Percentiles rank a stretch among this genome's conserved stretches.
Conservation (phyloP, 805 yeast genomes). For the Pichia deserticola region DNA sequence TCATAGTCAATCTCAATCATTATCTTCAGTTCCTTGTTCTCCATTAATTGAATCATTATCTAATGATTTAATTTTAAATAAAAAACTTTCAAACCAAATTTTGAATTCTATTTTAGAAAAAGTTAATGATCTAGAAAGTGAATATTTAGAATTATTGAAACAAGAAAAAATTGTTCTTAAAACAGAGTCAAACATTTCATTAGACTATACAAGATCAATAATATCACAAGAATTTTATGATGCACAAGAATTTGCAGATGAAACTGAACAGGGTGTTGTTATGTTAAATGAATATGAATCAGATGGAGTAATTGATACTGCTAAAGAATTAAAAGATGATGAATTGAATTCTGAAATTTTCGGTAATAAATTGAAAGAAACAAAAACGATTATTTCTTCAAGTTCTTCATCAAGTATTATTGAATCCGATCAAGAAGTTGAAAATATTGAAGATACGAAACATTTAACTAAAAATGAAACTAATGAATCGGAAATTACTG, state of each 20-base stretch:
- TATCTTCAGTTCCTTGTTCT: slow-evolving; percentile 1
- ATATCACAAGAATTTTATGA: slow-evolving; percentile 54
- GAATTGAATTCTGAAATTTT: neutral
- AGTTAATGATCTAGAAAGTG: slow-evolving; percentile 19
- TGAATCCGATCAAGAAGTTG: neutral
- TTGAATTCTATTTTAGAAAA: slow-evolving; percentile 6
- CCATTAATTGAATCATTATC: neutral
- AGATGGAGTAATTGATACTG: slow-evolving; percentile 1
- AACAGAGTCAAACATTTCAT: slow-evolving; percentile 18
- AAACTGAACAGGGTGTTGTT: slow-evolving; percentile 46
- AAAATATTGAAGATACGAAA: neutral
- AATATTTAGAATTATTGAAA: slow-evolving; percentile 16
- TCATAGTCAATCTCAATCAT: neutral
- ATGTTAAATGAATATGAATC: slow-evolving; percentile 32
- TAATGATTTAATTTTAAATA: neutral
- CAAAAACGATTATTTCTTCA: neutral
- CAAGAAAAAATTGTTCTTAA: slow-evolving; percentile 12
- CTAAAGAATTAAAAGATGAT: neutral
- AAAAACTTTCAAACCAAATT: neutral
- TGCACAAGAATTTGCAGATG: slow-evolving; percentile 58
- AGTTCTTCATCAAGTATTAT: neutral
- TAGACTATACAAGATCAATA: slow-evolving; percentile 28
- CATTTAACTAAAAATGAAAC: neutral
- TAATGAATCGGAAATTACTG: neutral
- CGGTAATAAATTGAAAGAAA: neutral